Evolutionary conservation across 257 asterid genomes (phyloP), one percentile per base, ranked within the genome.

Genomic region (Salvia splendens): DNA sequence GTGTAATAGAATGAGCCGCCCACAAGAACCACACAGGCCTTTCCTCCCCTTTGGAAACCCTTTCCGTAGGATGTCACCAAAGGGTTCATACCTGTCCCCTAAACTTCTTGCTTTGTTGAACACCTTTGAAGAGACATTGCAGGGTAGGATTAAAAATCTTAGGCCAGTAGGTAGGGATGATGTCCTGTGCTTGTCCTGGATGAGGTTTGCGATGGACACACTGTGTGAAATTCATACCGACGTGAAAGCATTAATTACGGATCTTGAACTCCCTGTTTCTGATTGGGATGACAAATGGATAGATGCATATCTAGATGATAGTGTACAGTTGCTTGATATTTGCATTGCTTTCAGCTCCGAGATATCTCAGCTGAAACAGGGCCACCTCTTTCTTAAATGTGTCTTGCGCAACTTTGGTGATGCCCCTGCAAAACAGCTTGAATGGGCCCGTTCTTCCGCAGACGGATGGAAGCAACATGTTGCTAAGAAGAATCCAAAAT

Each of bases 281-380:
- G 92, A 87, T 69, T 92, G 98, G 98, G 96, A 92, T 53, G 95
- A 84, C 65, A 89, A 87, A 68, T 92, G 98, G 95, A 73, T 92
- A 46, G 95, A 86, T 71, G 89, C 85, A 1, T 92, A 89, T 72
- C 73, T 92, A 76, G 87, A 86, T 74, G 83, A 87, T 52, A 89
- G 96, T 45, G 87, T 83, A 51, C 86, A 83, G 75, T 69, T 92
- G 62, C 86, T 92, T 14, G 98, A 89, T 69, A 79, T 92, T 71
- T 92, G 95, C 86, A 82, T 65, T 14, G 91, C 92, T 38, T 85
- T 85, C 86, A 84, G 87, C 84, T 89, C 98, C 1, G 98, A 87
- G 80, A 75, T 85, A 33, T 81, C 92, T 63, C 86, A 85, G 55
- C 84, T 89, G 64, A 89, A 81, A 52, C 96, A 92, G 63, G 95